Evolutionary conservation across 2,329 filamentous ascomycete species (phyloP).

Genomic region (Colletotrichum destructivum): DNA sequence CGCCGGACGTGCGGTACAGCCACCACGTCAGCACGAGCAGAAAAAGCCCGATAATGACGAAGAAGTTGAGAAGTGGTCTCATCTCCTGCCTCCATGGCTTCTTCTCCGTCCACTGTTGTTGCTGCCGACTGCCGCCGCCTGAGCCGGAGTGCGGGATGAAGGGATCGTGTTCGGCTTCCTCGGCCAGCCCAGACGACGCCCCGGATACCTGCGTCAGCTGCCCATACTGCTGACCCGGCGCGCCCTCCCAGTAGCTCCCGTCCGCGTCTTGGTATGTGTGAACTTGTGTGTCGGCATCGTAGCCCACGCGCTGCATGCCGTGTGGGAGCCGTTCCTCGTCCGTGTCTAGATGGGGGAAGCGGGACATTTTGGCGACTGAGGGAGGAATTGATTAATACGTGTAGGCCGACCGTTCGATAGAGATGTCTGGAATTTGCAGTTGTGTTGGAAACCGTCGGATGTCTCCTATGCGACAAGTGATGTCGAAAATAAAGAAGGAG

Average conservation of each 20-base stretch:
- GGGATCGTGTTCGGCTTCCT: conserved; percentile 49
- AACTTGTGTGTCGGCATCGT: conserved; percentile 68
- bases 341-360: conserved; percentile 59
- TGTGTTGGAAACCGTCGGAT: not conserved
- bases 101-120: conserved; percentile 42
- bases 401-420: not conserved
- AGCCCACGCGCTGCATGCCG: conserved; percentile 69
- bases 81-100: conserved; percentile 67
- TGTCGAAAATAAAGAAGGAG: not conserved
- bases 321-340: conserved; percentile 69
- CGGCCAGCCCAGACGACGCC: conserved; percentile 42
- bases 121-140: conserved; percentile 18
- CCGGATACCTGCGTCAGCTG: conserved; percentile 58
- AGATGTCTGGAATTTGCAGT: not conserved
- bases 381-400: too few relatives aligned
- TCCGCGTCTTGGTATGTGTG: conserved; percentile 67
- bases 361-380: conserved; percentile 53
- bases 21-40: conserved; percentile 67
- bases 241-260: conserved; percentile 66
- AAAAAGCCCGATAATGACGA: conserved; percentile 66
- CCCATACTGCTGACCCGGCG: conserved; percentile 66
- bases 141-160: conserved; percentile 47
- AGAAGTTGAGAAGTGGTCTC: conserved; percentile 72
- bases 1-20: conserved; percentile 53
- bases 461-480: too few relatives aligned